Base-by-base conservation (phyloP, 176 grass and related monocot genomes). In the Thinopyrum elongatum region DNA sequence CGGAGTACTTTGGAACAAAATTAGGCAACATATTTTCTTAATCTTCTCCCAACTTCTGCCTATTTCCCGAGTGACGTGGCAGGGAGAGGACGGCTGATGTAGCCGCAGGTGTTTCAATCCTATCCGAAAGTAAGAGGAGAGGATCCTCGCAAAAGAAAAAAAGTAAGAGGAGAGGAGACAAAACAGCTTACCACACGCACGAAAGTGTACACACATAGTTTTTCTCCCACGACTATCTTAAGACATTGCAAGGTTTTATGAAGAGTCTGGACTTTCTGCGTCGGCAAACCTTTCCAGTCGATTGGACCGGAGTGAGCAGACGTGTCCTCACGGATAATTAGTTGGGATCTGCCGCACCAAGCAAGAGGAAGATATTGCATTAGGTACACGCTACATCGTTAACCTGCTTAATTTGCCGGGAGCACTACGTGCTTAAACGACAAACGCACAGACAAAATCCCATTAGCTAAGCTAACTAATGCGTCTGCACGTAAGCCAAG, bases 381-480 rank as follows among this genome's bases (percentile, higher is more conserved):
- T 26, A 17, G 72, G 41, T 42, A 86, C 22, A 38, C 62, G 36
- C 60, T 41, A 69, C 22, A 10, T 83, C 49, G 39, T 80, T 74
- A 74, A 80, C 39, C 19, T 35, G 11, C 66, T 35, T 35, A 66
- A 17, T 2, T 63, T 15, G 78, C 23, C 26, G 39, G 44, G 5
- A 58, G 70, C n/a, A 26, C 14, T 73, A 77, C 83, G 81, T 91
- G 90, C 90, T 87, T 89, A 92, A 92, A 92, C 80, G 58, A 85
- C 72, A 85, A 82, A 14, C 69, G 60, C 89, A 84, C 72, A 85
- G 78, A 81, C 92, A 83, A 67, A 91, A 86, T 80, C 74, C 79
- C 79, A 74, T 85, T 86, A 89, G 74, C 26, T 62, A 81, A 79
- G 83, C 84, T 80, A 94, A 86, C 84, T 80, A 94, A 86, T 77